Evolutionary conservation across 2,329 filamentous ascomycete species (phyloP), one percentile per base, ranked within the genome.

Genomic region (Aureobasidium subglaciale): DNA sequence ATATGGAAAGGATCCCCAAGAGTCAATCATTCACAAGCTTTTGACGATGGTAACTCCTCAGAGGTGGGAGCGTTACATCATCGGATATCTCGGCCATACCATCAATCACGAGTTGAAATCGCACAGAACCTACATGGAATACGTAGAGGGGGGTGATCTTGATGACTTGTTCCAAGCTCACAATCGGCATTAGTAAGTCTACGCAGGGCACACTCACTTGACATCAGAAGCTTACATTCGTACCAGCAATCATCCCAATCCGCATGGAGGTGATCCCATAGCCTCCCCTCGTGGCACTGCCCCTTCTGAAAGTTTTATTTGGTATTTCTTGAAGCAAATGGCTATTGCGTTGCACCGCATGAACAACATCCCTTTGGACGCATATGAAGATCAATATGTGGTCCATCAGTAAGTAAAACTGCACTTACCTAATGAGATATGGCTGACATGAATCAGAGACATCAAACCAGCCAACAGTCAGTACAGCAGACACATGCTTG

Each of bases 281-380:
- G n/a, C n/a, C n/a, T n/a, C n/a, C n/a, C n/a, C n/a, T n/a, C n/a
- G n/a, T n/a, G n/a, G n/a, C n/a, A n/a, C n/a, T n/a, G n/a, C n/a
- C n/a, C n/a, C n/a, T n/a, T n/a, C 13, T 18, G 37, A 13, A 16
- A 18, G 29, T 13, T 54, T 54, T 20, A n/a, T 54, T 5, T 54
- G 50, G 50, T 54, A 54, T 20, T 54, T 35, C 13, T n/a, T 54
- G 18, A 54, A 35, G 38, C 38, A 42, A n/a, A 43, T 54, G 50
- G 50, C 38, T 2, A 32, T 41, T 11, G 48, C 48, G 3, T 13
- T 41, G 16, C 48, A 52, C 16, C 48, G 48, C 9, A 30, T 52
- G 48, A 24, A 30, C 3, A 52, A 41, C 35, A 40, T 41, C n/a
- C 48, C 48, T 6, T 3, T 41, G 4, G 10, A n/a, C 4, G 9